Percentiles rank a stretch among this genome's conserved stretches.
These are phyloP conservation scores for Penicillium mononematosum DNA, from an alignment of 495 filamentous ascomycete species.

Conservation along the genomic window DNA sequence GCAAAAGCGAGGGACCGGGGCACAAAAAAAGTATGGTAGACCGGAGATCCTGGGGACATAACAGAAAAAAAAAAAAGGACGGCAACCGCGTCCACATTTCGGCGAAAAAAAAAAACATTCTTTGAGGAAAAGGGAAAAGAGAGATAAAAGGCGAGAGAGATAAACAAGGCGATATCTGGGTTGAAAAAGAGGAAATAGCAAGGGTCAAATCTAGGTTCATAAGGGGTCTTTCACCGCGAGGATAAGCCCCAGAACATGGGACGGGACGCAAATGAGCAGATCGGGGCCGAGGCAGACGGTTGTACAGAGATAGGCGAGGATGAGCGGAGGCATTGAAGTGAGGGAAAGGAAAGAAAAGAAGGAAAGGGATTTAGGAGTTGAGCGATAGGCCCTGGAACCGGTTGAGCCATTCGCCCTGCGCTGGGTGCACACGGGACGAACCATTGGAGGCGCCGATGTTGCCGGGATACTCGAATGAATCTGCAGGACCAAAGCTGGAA, in stretches of 20 bases:
- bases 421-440: slow-evolving; percentile 37
- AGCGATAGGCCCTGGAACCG: slow-evolving; percentile 55
- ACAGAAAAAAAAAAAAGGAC: not conserved
- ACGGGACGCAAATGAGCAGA: not conserved
- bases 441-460: slow-evolving; percentile 25
- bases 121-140: not conserved
- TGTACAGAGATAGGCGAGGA: slow-evolving; percentile 17
- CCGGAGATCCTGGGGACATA: not conserved
- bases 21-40: not conserved
- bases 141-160: not conserved
- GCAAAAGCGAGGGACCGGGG: not conserved
- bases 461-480: slow-evolving; percentile 37
- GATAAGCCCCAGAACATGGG: not conserved
- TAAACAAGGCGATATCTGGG: slow-evolving; percentile 1
- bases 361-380: slow-evolving; percentile 34
- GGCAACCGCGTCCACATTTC: not conserved
- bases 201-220: slow-evolving; percentile 13
- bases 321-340: not conserved
- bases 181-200: not conserved
- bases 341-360: not conserved
- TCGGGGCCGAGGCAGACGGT: not conserved
- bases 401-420: slow-evolving; percentile 44
- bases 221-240: slow-evolving; percentile 9
- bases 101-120: not conserved
- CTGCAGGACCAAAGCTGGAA: slow-evolving; percentile 33